A percentile compares a stretch with the other conserved stretches of the same genome.
Conservation (phyloP, 805 yeast species). For the Myxozyma neglecta region DNA sequence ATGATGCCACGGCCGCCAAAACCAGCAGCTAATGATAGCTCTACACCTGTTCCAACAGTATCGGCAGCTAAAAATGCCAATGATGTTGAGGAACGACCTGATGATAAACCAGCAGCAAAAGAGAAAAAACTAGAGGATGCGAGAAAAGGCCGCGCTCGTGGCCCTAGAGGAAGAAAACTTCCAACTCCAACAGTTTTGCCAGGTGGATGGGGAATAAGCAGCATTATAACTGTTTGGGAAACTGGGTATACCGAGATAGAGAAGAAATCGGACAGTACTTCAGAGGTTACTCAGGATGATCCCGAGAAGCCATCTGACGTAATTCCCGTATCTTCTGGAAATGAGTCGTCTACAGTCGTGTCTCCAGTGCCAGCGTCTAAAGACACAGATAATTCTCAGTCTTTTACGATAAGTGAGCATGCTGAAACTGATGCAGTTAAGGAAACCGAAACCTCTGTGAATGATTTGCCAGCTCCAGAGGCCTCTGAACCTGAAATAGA, state of each 20-base stretch:
- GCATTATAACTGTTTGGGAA: slow-evolving; percentile 18
- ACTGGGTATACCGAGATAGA: slow-evolving; percentile 12
- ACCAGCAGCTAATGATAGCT: neutral
- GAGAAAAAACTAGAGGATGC: slow-evolving; percentile 38
- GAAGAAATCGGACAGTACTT: neutral
- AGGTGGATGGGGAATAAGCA: slow-evolving; percentile 32
- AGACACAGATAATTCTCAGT: too few relatives aligned
- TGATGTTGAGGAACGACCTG: slow-evolving; percentile 15
- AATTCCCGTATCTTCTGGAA: neutral
- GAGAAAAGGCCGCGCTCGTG: slow-evolving; percentile 59
- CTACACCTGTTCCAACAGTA: neutral
- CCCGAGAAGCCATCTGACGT: neutral
- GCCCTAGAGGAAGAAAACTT: slow-evolving; percentile 71
- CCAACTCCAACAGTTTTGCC: slow-evolving; percentile 52
- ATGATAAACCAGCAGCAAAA: neutral
- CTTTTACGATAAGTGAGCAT: too few relatives aligned
- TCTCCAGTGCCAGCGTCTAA: neutral
- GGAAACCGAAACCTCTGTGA: too few relatives aligned
- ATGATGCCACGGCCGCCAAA: slow-evolving; percentile 31
- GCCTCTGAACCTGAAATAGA: too few relatives aligned
- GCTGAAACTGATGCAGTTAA: too few relatives aligned
- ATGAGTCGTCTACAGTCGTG: neutral
- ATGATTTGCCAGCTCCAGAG: too few relatives aligned
- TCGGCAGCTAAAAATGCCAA: slow-evolving; percentile 1
- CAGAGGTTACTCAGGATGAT: neutral